Base-by-base conservation (phyloP, 2,329 filamentous ascomycete genomes). In the Aspergillus unguis region DNA sequence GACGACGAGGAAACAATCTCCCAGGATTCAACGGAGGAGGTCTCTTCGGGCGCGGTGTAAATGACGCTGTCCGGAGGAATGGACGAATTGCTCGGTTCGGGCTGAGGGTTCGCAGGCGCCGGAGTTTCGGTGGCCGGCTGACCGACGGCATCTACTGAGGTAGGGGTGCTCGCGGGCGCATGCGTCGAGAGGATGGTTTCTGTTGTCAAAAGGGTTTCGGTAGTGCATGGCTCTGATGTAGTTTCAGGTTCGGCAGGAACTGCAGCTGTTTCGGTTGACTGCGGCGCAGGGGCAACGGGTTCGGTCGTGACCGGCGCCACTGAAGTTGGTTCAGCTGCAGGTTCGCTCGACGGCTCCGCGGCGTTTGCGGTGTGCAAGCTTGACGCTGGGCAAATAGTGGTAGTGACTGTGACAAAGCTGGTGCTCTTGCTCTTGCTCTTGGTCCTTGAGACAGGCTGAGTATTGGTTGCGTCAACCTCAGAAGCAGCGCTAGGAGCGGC, bases 311-410 rank as follows among this genome's bases (percentile, higher is more conserved):
- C 33, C 17, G 33, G 6, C 8, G 2, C 33, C 5, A n/a, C 17
- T 17, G 17, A 17, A 17, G 17, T 17, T 17, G 17, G 36, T 17
- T 38, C 25, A 17, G 17, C 17, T 23, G 11, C 5, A 25, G n/a
- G 36, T 38, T 38, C 17, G 36, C 36, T 17, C 17, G 17, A 17
- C 17, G 17, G 17, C 17, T 17, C 17, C 17, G 25, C 11, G 42
- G 36, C 36, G 17, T 38, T 38, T 5, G 36, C 36, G 17, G 36
- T 38, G 7, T 38, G 36, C n/a, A 25, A 23, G 36, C 36, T 27
- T 57, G 45, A 11, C 27, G 51, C 46, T 6, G 56, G 43, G 45
- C 62, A 65, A 26, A 63, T n/a, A 3, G 63, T 64, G 6, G 55
- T 57, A 5, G 56, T 60, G 2, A 43, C 11, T 10, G 56, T 58